phyloP scores from a whole-genome alignment of 345 rosid species.

The Euphorbia peplus region DNA sequence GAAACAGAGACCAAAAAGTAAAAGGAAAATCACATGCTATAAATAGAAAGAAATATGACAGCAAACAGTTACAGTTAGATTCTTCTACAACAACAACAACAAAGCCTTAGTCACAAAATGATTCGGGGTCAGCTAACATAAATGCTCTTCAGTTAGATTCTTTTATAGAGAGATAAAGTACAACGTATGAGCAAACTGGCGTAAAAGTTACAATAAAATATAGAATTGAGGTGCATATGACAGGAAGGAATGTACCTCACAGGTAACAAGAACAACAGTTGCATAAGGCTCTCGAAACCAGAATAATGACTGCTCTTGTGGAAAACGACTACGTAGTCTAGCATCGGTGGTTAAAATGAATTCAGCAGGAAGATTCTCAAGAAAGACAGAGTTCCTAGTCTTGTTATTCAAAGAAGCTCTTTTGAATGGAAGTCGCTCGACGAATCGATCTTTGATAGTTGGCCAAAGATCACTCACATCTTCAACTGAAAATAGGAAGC shows the following conservation, averaged over 20 bases:
- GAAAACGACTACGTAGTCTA: conserved; percentile 88
- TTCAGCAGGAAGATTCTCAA: conserved; percentile 80
- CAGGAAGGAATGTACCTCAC: conserved; percentile 58
- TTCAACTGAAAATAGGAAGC: conserved; percentile 51
- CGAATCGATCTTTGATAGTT: conserved; percentile 61
- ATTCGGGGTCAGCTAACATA: too few species aligned
- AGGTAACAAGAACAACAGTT: conserved; percentile 81
- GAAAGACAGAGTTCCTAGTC: conserved; percentile 73
- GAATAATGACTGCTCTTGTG: conserved; percentile 74
- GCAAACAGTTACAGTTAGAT: background rate
- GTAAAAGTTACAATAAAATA: background rate
- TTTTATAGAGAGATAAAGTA: background rate
- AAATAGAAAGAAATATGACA: background rate
- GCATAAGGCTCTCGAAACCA: conserved; percentile 97
- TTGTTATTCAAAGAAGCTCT: conserved; percentile 77
- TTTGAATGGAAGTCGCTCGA: conserved; percentile 64
- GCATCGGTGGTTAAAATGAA: conserved; percentile 84
- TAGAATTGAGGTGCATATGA: background rate
- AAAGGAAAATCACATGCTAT: background rate
- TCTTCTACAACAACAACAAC: too few species aligned
- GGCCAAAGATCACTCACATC: conserved; percentile 98
- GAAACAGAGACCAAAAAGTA: background rate
- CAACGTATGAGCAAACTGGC: background rate
- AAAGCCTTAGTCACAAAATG: too few species aligned
- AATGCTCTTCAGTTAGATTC: background rate